Percentiles rank a stretch among this genome's conserved stretches.
These are phyloP conservation scores for Fraxinus albicans DNA, from an alignment of 305 asterid genomes.

Conservation along the genomic window DNA sequence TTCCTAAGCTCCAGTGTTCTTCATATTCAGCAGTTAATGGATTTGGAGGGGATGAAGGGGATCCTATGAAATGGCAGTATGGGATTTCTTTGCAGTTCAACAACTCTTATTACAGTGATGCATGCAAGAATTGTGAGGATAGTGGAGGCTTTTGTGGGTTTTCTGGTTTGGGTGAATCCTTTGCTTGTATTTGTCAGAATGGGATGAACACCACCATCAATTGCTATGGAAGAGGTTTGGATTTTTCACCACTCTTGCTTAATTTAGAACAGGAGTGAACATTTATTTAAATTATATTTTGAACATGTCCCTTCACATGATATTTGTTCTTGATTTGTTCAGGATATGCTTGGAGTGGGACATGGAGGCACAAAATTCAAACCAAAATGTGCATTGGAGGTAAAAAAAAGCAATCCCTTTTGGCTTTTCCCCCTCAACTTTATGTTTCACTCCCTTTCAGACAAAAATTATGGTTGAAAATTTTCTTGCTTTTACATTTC, in stretches of 20 bases:
- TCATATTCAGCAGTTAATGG: constrained; percentile 68
- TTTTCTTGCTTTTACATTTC: constrained; percentile 27
- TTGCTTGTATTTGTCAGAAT: constrained; percentile 60
- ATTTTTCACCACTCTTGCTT: neutral
- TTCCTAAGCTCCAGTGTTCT: constrained; percentile 73
- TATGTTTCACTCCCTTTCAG: constrained; percentile 17
- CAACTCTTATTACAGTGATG: constrained; percentile 27
- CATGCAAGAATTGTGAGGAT: constrained; percentile 64
- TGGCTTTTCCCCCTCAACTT: neutral
- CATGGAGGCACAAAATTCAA: constrained; percentile 48
- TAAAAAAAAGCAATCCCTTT: constrained; percentile 33
- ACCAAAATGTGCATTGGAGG: constrained; percentile 47
- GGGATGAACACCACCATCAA: constrained; percentile 56
- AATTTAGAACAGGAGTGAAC: neutral
- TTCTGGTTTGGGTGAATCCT: constrained; percentile 40
- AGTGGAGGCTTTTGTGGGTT: constrained; percentile 75
- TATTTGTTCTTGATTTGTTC: constrained; percentile 33
- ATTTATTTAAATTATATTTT: neutral
- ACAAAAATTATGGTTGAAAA: constrained; percentile 27
- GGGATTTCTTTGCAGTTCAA: constrained; percentile 56
- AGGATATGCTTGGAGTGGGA: constrained; percentile 55
- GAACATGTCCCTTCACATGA: neutral
- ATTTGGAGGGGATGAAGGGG: constrained; percentile 70
- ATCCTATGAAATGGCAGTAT: constrained; percentile 76
- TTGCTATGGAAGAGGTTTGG: constrained; percentile 62